Evolutionary conservation across 352 stramenopile genomes (phyloP).

Genomic region (Phytophthora ohioensis): DNA sequence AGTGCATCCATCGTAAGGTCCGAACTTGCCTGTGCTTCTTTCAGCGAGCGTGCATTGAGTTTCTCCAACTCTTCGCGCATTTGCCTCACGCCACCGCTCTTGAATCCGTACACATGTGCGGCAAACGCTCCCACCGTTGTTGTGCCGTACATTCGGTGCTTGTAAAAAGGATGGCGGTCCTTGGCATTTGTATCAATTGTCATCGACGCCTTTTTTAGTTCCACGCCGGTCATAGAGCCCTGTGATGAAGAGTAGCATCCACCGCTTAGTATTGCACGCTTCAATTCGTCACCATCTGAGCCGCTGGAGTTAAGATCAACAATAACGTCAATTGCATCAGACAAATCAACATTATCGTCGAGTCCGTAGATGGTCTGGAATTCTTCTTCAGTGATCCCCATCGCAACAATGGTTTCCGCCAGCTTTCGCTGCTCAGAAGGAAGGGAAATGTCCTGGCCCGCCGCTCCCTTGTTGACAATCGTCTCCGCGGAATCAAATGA

Average conservation of each 20-base stretch:
- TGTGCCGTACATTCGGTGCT: constrained; percentile 78
- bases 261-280: constrained; percentile 14
- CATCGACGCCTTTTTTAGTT: constrained; percentile 27
- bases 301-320: constrained; percentile 15
- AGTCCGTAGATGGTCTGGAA: constrained; percentile 46
- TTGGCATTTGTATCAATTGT: constrained; percentile 29
- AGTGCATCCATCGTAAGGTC: constrained; percentile 80
- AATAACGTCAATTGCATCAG: constrained; percentile 25
- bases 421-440: constrained; percentile 70
- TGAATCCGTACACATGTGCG: constrained; percentile 87
- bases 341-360: constrained; percentile 27
- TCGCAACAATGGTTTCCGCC: constrained; percentile 77
- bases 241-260: constrained; percentile 1
- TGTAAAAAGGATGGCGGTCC: constrained; percentile 49
- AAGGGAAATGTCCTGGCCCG: constrained; percentile 46
- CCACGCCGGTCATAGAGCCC: not conserved
- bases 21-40: constrained; percentile 66
- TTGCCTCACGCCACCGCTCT: constrained; percentile 78
- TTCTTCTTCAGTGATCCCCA: constrained; percentile 67
- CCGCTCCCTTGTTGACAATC: constrained; percentile 69
- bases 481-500: constrained; percentile 82
- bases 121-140: constrained; percentile 86
- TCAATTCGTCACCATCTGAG: constrained; percentile 25
- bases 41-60: constrained; percentile 54
- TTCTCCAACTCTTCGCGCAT: constrained; percentile 74